Base-by-base conservation (phyloP, 805 yeast species). In the Yamadazyma tumulicola region DNA sequence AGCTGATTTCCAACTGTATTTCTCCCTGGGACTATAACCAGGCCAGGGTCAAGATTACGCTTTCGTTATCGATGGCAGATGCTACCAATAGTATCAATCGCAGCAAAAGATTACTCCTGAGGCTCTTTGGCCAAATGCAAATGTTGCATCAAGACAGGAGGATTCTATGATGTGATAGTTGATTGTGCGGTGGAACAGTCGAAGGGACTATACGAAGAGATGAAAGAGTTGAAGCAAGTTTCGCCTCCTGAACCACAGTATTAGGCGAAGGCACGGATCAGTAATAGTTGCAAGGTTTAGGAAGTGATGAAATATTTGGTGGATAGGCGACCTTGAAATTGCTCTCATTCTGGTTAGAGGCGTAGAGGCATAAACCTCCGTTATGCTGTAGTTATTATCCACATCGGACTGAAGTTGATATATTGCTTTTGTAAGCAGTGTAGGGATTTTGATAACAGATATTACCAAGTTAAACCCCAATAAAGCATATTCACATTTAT, bases 1-100 rank as follows among this genome's bases (percentile, higher is more conserved):
- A 52, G 3, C 41, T 62, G 12, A 54, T 61, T 12, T 62, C 67
- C 0, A 62, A 61, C 43, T 64, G 66, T 5, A 54, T 62, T 21
- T 50, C 59, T 2, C 45, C 39, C 11, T 61, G 66, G 64, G 34
- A 21, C 3, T 32, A 51, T 6, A 30, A 29, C 5, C 34, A 39
- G 11, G 25, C 42, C n/a, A 39, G 39, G 3, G 67, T 60, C 39
- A 48, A 48, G 22, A 34, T 64, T 42, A 54, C 67, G 2, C 49
- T 67, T 16, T 45, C 69, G 3, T 44, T 61, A 8, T 64, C 70
- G 1, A 58, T 59, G 16, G 57, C 61, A 6, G 72, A 67, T 45
- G 44, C 47, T 19, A 63, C 67, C 11, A 63, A 63, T 11, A 57
- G 57, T 31, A 46, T 55, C 9, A 38, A 66, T 10, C 61, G 63